phyloP scores from a whole-genome alignment of 2,329 filamentous ascomycete species.

The Talaromyces sp. region DNA sequence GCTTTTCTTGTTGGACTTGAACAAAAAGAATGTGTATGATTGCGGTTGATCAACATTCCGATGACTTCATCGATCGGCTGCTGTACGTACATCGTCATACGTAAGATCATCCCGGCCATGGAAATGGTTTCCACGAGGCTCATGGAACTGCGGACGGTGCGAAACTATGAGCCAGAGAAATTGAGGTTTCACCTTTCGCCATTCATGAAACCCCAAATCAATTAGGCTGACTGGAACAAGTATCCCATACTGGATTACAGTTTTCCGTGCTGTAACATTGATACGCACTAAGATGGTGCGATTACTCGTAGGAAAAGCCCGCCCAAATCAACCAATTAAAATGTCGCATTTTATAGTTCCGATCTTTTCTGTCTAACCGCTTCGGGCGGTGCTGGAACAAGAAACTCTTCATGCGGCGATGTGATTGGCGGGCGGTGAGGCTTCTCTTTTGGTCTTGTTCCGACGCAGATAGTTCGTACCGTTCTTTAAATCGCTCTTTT shows the following conservation, averaged over 20 bases:
- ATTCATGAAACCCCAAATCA: neutral
- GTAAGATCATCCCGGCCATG: neutral
- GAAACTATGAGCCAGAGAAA: neutral
- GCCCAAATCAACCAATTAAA: neutral
- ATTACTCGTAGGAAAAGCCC: neutral
- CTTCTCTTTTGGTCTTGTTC: neutral
- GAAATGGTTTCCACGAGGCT: conserved; percentile 2
- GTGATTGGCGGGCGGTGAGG: neutral
- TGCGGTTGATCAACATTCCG: conserved; percentile 2
- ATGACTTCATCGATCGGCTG: conserved; percentile 6
- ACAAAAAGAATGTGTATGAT: neutral
- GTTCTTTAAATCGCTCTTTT: neutral
- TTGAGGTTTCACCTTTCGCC: neutral
- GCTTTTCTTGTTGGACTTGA: neutral
- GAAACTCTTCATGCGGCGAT: neutral
- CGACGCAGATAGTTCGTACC: conserved; percentile 1
- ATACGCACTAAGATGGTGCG: neutral
- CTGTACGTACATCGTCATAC: neutral
- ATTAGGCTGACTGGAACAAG: neutral
- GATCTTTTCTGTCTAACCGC: neutral
- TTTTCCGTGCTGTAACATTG: neutral
- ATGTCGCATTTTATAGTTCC: neutral
- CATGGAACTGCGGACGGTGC: neutral
- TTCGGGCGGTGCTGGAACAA: neutral
- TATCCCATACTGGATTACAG: neutral